Evolutionary conservation across 164 flowering plant genomes (phyloP), one percentile per base, ranked within the genome.

Genomic region (Chimonanthus praecox): DNA sequence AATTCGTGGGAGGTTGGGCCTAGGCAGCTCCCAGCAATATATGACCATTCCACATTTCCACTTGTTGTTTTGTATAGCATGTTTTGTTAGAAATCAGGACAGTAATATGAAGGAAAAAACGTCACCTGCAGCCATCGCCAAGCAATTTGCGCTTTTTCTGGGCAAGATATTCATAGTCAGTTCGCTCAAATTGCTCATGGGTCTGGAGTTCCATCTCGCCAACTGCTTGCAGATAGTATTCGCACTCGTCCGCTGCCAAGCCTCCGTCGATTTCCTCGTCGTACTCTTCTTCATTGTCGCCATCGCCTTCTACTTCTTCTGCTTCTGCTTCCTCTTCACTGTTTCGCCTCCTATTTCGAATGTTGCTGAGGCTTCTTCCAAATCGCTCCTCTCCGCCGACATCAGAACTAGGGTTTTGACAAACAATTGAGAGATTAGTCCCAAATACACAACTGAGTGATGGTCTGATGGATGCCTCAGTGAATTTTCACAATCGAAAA

Each of bases 141-240:
- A 79, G 83, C 3, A 82, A 83, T 79, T 87, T 87, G 65, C 89
- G 86, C 76, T 92, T 90, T 64, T 78, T 85, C 61, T 84, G 87
- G 21, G 91, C 95, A 47, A 89, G 76, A 70, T 84, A 87, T 78
- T 92, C 88, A 70, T 87, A 88, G 72, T 87, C 88, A 5, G 86
- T 81, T 18, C 79, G 85, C 84, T 90, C 89, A 50, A 89, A 85
- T 73, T 83, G 83, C 78, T 87, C 78, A 71, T 86, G 86, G 44
- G 80, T 80, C 71, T 85, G 84, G 58, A 80, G 49, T 9, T 83
- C 84, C 75, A 83, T 80, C 58, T 85, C 91, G 0, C 81, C 87
- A 58, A 82, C 81, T 21, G 88, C 87, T 47, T 77, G 80, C 48
- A 86, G 76, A 0, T 51, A 70, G 67, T 78, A 83, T 18, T 76